Conservation (phyloP, 2,329 filamentous ascomycete species). For the Trichothecium roseum region DNA sequence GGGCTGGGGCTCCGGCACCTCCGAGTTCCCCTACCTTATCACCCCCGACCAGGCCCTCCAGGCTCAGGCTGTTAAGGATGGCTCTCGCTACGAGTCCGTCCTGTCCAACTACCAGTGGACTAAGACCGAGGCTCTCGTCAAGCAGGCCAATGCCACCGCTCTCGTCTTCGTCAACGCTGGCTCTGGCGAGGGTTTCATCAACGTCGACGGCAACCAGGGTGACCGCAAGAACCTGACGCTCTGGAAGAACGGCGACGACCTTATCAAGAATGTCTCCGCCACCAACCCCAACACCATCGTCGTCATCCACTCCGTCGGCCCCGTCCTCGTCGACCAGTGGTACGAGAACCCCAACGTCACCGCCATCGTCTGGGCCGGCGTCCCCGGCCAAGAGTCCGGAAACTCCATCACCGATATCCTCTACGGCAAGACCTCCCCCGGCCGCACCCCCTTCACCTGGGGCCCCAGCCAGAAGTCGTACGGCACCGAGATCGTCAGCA, state of each 20-base stretch:
- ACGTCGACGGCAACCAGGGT: slow-evolving; percentile 63
- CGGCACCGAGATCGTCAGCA: slow-evolving; percentile 55
- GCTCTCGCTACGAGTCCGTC: slow-evolving; percentile 48
- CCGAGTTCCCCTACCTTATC: slow-evolving; percentile 58
- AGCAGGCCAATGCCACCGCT: slow-evolving; percentile 60
- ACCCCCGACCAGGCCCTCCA: slow-evolving; percentile 54
- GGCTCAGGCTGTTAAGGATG: slow-evolving; percentile 31
- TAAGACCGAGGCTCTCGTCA: slow-evolving; percentile 50
- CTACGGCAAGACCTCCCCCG: slow-evolving; percentile 71
- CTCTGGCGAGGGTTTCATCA: slow-evolving; percentile 63
- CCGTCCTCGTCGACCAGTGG: slow-evolving; percentile 60
- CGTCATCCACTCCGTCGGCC: slow-evolving; percentile 60
- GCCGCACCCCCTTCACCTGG: slow-evolving; percentile 64
- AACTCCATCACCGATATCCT: slow-evolving; percentile 56
- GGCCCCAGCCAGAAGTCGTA: slow-evolving; percentile 62
- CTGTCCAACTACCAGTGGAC: slow-evolving; percentile 53
- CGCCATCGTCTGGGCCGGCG: slow-evolving; percentile 58
- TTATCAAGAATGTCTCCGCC: slow-evolving; percentile 60
- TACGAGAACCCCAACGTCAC: slow-evolving; percentile 57
- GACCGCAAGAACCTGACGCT: slow-evolving; percentile 55
- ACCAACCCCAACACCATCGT: slow-evolving; percentile 46
- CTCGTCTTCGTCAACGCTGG: slow-evolving; percentile 67
- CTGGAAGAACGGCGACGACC: slow-evolving; percentile 51
- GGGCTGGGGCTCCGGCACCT: slow-evolving; percentile 63
- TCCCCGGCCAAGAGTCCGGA: slow-evolving; percentile 65